Evolutionary conservation across 441 rosid species (phyloP).

Genomic region (Populus hybrid): DNA sequence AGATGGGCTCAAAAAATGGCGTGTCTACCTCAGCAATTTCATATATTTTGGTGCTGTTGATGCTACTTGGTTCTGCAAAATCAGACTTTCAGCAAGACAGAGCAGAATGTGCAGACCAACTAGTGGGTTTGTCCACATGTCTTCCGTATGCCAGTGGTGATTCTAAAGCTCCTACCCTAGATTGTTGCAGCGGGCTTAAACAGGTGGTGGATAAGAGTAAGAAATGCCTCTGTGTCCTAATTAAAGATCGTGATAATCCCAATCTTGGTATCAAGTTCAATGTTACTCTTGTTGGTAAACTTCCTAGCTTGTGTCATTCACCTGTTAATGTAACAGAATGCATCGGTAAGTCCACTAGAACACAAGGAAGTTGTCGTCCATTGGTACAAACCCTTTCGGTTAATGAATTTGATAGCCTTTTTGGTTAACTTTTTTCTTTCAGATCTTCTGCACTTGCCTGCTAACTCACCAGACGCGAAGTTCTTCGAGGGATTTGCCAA

Average conservation of each 20-base stretch:
- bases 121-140: slow-evolving; percentile 54
- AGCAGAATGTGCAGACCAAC: slow-evolving; percentile 54
- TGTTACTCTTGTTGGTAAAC: slow-evolving; percentile 54
- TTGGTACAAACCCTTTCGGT: too few relatives aligned
- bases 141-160: slow-evolving; percentile 66
- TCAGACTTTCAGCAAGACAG: slow-evolving; percentile 56
- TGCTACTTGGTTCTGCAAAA: slow-evolving; percentile 30
- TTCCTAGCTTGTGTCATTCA: slow-evolving; percentile 55
- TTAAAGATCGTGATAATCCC: slow-evolving; percentile 73
- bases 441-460: slow-evolving; percentile 64
- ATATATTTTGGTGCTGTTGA: slow-evolving; percentile 13
- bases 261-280: slow-evolving; percentile 62
- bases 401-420: too few relatives aligned
- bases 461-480: slow-evolving; percentile 64
- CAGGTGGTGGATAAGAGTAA: slow-evolving; percentile 56
- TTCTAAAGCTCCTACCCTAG: slow-evolving; percentile 56
- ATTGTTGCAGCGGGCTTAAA: slow-evolving; percentile 71
- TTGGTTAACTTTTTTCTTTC: background rate
- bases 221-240: slow-evolving; percentile 67
- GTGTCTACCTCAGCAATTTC: background rate
- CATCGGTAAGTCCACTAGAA: slow-evolving; percentile 39
- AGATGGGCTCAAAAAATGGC: slow-evolving; percentile 24
- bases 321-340: slow-evolving; percentile 53
- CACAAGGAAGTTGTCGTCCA: background rate
- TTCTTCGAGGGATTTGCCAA: slow-evolving; percentile 50